A percentile compares a stretch with the other conserved stretches of the same genome.
Conservation (phyloP, 371 early-diverging fungal genomes). For the Apophysomyces sp. region DNA sequence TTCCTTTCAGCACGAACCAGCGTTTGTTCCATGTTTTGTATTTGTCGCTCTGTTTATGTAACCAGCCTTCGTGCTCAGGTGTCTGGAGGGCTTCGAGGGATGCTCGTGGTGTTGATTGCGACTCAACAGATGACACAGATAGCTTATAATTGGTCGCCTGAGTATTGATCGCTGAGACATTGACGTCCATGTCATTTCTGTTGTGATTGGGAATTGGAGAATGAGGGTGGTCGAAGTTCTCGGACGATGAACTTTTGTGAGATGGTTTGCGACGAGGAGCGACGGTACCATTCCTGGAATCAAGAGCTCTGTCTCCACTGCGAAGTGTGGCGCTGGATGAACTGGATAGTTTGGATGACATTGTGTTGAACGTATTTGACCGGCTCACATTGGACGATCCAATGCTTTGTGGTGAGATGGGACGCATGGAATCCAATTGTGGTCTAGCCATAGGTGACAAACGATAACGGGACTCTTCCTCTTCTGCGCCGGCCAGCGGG, state of each 20-base stretch:
- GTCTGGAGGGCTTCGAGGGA: constrained; percentile 26
- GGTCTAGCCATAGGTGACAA: background rate
- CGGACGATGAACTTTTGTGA: constrained; percentile 6
- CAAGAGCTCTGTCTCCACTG: constrained; percentile 13
- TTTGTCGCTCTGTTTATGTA: constrained; percentile 66
- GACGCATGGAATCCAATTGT: constrained; percentile 13
- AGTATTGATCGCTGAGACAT: background rate
- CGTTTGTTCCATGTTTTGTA: constrained; percentile 71
- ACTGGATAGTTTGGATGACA: constrained; percentile 32
- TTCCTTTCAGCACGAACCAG: constrained; percentile 68
- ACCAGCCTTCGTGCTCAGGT: constrained; percentile 58
- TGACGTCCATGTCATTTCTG: background rate
- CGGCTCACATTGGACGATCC: constrained; percentile 31
- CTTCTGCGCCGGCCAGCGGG: constrained; percentile 9
- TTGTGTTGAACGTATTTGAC: constrained; percentile 45
- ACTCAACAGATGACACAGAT: constrained; percentile 32
- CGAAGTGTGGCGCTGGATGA: constrained; percentile 13
- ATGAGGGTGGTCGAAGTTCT: constrained; percentile 3
- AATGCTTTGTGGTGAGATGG: constrained; percentile 38
- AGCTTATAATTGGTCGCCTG: constrained; percentile 18
- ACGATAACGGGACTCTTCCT: background rate
- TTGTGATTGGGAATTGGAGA: background rate
- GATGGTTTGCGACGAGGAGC: constrained; percentile 2
- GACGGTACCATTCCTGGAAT: background rate
- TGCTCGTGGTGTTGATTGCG: background rate